Evolutionary conservation across 345 rosid genomes (phyloP).

Genomic region (Linum tenue): DNA sequence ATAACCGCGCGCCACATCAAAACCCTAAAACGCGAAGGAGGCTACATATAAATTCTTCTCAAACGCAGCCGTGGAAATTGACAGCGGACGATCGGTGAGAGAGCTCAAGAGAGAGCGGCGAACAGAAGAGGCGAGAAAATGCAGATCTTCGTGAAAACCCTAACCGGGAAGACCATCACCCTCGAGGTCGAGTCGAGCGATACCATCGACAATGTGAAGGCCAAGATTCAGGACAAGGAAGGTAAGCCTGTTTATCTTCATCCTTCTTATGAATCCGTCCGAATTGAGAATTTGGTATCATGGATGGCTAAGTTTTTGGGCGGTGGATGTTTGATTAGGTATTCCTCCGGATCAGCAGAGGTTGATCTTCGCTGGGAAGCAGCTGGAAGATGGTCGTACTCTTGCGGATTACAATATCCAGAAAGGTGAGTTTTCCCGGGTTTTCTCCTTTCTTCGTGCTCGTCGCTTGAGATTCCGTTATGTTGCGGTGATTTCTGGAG

Average conservation of each 20-base stretch:
- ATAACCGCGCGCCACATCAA: no score
- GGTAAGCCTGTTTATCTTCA: conserved; percentile 21
- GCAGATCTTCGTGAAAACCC: conserved; percentile 94
- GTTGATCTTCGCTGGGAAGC: conserved; percentile 82
- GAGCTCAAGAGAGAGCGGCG: conserved; percentile 1
- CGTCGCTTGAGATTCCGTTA: neutral
- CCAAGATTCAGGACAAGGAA: conserved; percentile 92
- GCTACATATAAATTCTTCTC: neutral
- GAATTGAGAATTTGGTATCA: neutral
- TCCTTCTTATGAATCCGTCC: neutral
- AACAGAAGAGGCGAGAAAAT: conserved; percentile 19
- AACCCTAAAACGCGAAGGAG: no score
- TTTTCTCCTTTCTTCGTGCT: no score
- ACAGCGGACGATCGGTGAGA: neutral
- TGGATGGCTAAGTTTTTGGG: neutral
- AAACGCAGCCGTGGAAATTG: neutral
- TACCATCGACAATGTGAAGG: conserved; percentile 83
- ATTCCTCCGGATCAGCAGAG: conserved; percentile 94
- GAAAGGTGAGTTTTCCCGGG: conserved; percentile 35
- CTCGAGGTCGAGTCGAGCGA: conserved; percentile 92
- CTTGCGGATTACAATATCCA: conserved; percentile 87
- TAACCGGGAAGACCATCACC: conserved; percentile 89
- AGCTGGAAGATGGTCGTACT: conserved; percentile 90
- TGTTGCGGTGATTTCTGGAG: neutral
- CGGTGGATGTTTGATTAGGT: conserved; percentile 24